Conservation (phyloP, 495 filamentous ascomycete species). For the Aspergillus funiculosus region DNA sequence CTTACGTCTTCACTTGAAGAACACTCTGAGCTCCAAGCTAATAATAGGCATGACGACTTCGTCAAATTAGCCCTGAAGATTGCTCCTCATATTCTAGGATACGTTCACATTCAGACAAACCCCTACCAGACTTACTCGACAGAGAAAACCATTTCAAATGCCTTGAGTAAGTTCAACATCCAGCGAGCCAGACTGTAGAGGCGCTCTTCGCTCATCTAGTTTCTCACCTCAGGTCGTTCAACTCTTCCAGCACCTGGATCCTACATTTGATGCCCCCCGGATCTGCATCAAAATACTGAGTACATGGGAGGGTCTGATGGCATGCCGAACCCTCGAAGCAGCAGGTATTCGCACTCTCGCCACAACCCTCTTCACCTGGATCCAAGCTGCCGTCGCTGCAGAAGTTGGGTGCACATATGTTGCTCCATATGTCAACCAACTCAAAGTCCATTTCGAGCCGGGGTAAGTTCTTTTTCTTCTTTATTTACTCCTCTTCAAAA, state of each 20-base stretch:
- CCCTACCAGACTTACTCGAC: constrained; percentile 50
- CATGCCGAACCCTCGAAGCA: constrained; percentile 51
- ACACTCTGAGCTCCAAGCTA: too few species aligned
- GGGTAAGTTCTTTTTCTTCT: constrained; percentile 34
- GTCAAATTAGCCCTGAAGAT: constrained; percentile 50
- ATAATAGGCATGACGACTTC: too few species aligned
- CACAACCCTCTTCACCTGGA: constrained; percentile 55
- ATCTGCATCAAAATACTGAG: constrained; percentile 59
- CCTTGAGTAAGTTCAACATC: constrained; percentile 39
- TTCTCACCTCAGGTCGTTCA: constrained; percentile 46
- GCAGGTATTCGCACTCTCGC: constrained; percentile 51
- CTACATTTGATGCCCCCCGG: constrained; percentile 41
- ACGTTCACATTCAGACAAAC: constrained; percentile 58
- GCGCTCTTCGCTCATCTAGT: constrained; percentile 21
- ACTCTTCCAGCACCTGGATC: constrained; percentile 44
- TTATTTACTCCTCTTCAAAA: not conserved
- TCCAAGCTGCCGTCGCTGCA: constrained; percentile 52
- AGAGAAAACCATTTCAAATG: constrained; percentile 49
- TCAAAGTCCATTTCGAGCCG: constrained; percentile 55
- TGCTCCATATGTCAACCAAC: constrained; percentile 59
- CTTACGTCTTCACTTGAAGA: too few species aligned
- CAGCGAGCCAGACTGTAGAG: not conserved
- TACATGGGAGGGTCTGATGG: constrained; percentile 60
- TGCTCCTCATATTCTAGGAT: constrained; percentile 46
- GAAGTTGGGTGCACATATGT: constrained; percentile 55